These are phyloP conservation scores for Miamiensis avidus DNA, from an alignment of 169 alveolate species.

Conservation along the genomic window DNA sequence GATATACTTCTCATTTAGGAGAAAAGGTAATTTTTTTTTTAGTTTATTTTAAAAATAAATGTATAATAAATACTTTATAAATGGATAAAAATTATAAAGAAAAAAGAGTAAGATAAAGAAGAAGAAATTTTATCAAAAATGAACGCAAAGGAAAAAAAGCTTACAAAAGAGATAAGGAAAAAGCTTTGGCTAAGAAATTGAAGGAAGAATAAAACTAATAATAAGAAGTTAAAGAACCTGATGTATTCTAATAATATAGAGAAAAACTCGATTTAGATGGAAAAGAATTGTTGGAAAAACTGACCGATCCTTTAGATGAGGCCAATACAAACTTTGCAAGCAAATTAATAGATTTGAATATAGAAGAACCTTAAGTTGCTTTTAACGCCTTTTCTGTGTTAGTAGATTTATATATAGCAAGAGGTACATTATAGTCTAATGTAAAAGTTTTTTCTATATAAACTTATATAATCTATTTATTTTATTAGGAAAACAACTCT, in stretches of 20 bases:
- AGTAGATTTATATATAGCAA: slow-evolving; percentile 16
- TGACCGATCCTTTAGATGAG: slow-evolving; percentile 18
- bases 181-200: neutral
- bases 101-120: slow-evolving; percentile 26
- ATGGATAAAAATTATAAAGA: slow-evolving; percentile 11
- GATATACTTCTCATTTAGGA: neutral
- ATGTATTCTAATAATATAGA: neutral
- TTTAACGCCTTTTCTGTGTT: neutral
- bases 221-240: too few species aligned
- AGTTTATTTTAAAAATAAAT: too few species aligned
- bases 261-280: slow-evolving; percentile 24
- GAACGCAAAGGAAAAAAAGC: slow-evolving; percentile 3
- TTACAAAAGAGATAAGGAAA: neutral
- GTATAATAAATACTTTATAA: neutral
- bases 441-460: too few species aligned
- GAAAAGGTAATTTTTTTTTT: neutral
- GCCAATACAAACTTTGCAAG: slow-evolving; percentile 4
- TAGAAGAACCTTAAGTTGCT: neutral
- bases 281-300: slow-evolving; percentile 4
- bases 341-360: neutral
- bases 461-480: neutral
- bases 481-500: neutral
- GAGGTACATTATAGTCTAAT: neutral
- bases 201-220: neutral
- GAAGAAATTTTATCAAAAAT: slow-evolving; percentile 1